Evolutionary conservation across 73 alveolate species (phyloP), one percentile per base, ranked within the genome.

Genomic region (Loxodes magnus): DNA sequence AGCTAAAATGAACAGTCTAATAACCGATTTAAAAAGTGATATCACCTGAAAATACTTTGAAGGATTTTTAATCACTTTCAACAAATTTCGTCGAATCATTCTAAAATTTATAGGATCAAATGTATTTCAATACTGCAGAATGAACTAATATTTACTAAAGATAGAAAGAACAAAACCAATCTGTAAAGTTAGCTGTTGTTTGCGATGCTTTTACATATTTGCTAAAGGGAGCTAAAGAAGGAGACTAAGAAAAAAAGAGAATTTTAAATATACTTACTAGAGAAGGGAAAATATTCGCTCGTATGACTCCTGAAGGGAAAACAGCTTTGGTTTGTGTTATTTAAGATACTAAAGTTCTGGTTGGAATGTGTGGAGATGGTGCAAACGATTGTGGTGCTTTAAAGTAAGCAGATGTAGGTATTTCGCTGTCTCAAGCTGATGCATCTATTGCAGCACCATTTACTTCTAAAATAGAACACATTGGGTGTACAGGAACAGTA

Each of bases 371-470:
- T 38, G 99, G 99, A 2, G 99, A 93, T 69, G 99, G 99, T 10
- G 98, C 99, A 0, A 93, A 93, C 67, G 99, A 93, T 67, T 93
- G 99, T 52, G 96, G 91, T 3, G 99, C 98, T 0, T 53, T 93
- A 35, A 90, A 89, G 64, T 64, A 74, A 4, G 97, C 99, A 3
- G 97, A 93, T 67, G 88, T 83, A 10, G 99, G 98, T 3, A 62
- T 90, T 5, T 9, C 53, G 2, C 73, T 93, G 7, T 81, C 96
- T 10, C 93, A 86, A 16, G 98, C 96, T 22, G 99, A 93, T 58
- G 99, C 99, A 3, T 87, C 97, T 1, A 90, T 93, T 21, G 99
- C 99, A 9, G 99, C 99, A 0, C 99, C 99, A 0, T 93, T 93
- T 70, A 86, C 98, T 4, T 67, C 95, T 4, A 26, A 72, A 48